Base-by-base conservation (phyloP, 257 asterid species). In the Lycium ferocissimum region DNA sequence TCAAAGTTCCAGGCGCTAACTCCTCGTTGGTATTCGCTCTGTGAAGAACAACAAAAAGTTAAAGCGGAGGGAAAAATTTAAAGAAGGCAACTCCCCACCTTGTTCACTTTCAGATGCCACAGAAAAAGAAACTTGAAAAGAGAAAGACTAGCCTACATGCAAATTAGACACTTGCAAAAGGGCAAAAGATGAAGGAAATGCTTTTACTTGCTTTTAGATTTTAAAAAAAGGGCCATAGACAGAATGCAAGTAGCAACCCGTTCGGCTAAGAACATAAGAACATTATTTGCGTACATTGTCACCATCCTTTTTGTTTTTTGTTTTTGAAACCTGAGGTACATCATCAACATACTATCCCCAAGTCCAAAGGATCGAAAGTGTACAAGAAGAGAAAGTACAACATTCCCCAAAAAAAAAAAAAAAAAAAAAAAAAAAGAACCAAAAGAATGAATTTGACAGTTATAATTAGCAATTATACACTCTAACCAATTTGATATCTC, bases 1-100 rank as follows among this genome's bases (percentile, higher is more conserved):
- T 97, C 98, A 86, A 97, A 97, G 89, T 97, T 97, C 99, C 99
- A 97, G 57, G 97, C 98, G 83, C 99, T 97, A 83, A 97, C 99
- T 86, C 99, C 99, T 84, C 99, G 95, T 90, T 97, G 97, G 86
- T 97, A 97, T 91, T 94, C 97, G 87, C 98, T 95, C 99, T 97
- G 93, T 82, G 83, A 88, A 80, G 79, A 83, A 85, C 33, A 85
- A 79, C 66, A 84, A 69, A 22, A 20, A 35, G 58, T 71, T 79
- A 18, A 45, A 65, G 26, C 83, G 40, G 78, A 56, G 15, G 3
- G 65, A 20, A 78, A 22, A 22, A 6, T 76, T 22, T 49, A 53
- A 73, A 73, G 13, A 73, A 47, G 40, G 61, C 13, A 47, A 73
- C 20, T 47, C 80, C 80, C 9, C 40, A 73, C 58, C 18, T 45